These are phyloP conservation scores for Neurospora cerealis DNA, from an alignment of 495 filamentous ascomycete species.

Conservation along the genomic window DNA sequence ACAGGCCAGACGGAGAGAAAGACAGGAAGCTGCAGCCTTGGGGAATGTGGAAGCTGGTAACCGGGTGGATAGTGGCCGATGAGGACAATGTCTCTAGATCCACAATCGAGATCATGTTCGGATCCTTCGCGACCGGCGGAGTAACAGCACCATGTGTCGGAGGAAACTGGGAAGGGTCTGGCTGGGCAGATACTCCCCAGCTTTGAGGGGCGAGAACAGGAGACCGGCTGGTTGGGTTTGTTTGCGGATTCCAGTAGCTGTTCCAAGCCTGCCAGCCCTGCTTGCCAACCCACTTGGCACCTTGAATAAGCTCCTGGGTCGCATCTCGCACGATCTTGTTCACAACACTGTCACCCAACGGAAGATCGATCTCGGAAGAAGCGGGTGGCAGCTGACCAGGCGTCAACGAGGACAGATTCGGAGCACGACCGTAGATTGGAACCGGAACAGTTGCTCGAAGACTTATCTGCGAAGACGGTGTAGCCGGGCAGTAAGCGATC, in stretches of 20 bases:
- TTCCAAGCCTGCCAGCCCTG: constrained; percentile 82
- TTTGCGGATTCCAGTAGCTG: constrained; percentile 65
- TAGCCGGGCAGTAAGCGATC: constrained; percentile 75
- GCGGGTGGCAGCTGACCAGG: constrained; percentile 66
- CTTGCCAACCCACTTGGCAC: constrained; percentile 77
- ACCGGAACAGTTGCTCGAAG: constrained; percentile 49
- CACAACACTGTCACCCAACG: constrained; percentile 68
- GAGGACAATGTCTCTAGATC: constrained; percentile 57
- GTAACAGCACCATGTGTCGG: constrained; percentile 59
- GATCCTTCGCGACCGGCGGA: constrained; percentile 48
- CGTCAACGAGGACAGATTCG: constrained; percentile 57
- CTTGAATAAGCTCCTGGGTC: constrained; percentile 82
- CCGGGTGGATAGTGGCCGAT: constrained; percentile 43
- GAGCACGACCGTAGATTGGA: constrained; percentile 42
- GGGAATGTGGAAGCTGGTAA: constrained; percentile 71
- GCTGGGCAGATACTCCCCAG: constrained; percentile 26
- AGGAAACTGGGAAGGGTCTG: constrained; percentile 50
- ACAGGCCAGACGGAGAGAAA: constrained; percentile 74
- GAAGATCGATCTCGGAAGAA: constrained; percentile 66
- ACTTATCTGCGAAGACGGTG: constrained; percentile 56
- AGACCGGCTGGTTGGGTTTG: constrained; percentile 29
- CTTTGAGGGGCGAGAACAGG: constrained; percentile 16
- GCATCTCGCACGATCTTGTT: constrained; percentile 80
- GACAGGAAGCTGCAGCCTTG: constrained; percentile 88
- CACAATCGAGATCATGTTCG: constrained; percentile 73